Evolutionary conservation across 2,329 filamentous ascomycete genomes (phyloP).

Genomic region (Stachybotrys echinatus): DNA sequence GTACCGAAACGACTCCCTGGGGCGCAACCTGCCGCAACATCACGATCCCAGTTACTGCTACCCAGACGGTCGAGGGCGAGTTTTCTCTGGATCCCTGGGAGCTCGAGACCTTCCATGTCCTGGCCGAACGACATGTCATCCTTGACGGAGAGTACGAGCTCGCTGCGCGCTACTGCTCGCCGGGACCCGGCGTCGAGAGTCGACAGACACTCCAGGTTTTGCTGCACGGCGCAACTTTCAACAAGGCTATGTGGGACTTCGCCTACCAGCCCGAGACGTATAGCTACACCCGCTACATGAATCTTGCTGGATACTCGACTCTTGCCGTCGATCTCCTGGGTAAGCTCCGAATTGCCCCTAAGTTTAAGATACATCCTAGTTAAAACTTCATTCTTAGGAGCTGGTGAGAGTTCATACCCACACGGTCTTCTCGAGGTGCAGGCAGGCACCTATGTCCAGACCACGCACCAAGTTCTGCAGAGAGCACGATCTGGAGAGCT

Average conservation of each 20-base stretch:
- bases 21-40: slow-evolving; percentile 8
- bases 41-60: slow-evolving; percentile 8
- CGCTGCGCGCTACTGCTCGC: slow-evolving; percentile 10
- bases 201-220: slow-evolving; percentile 12
- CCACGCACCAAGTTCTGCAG: slow-evolving; percentile 10
- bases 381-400: slow-evolving; percentile 2
- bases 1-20: not conserved
- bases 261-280: slow-evolving; percentile 14
- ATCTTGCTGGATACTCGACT: slow-evolving; percentile 10
- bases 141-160: slow-evolving; percentile 11
- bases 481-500: slow-evolving; percentile 8
- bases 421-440: slow-evolving; percentile 14
- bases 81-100: slow-evolving; percentile 7
- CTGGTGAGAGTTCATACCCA: slow-evolving; percentile 13
- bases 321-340: slow-evolving; percentile 11
- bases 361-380: not conserved
- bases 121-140: slow-evolving; percentile 9
- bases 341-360: not conserved
- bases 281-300: slow-evolving; percentile 11
- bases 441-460: slow-evolving; percentile 12
- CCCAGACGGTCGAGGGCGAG: slow-evolving; percentile 7
- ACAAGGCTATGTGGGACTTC: slow-evolving; percentile 15
- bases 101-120: slow-evolving; percentile 6
- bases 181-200: slow-evolving; percentile 4
- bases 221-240: slow-evolving; percentile 14